Evolutionary conservation across 768 basidiomycete genomes (phyloP).

Genomic region (Omphalotus guepiniiformis): DNA sequence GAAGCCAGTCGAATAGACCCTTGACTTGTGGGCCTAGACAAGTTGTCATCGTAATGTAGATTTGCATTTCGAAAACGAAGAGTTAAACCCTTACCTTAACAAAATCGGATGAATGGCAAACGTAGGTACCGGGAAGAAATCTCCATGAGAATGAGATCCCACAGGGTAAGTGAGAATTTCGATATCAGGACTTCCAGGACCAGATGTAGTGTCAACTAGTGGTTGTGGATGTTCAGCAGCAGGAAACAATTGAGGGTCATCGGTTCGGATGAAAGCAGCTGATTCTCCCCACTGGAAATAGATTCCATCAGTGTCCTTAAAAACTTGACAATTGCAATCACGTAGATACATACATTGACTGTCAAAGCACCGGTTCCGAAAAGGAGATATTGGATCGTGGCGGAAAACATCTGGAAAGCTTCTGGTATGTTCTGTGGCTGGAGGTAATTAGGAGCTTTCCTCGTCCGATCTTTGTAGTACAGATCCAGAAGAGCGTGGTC

Average conservation of each 20-base stretch:
- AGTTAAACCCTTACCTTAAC: constrained; percentile 24
- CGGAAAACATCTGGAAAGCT: constrained; percentile 26
- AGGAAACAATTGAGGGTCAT: constrained; percentile 44
- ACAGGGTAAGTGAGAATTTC: constrained; percentile 38
- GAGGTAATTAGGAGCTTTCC: constrained; percentile 38
- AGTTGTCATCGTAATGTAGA: too few species aligned
- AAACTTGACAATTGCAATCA: too few species aligned
- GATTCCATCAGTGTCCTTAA: background rate
- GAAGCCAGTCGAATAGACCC: constrained; percentile 34
- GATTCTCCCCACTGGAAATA: constrained; percentile 38
- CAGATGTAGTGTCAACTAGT: constrained; percentile 36
- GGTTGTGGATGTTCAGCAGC: constrained; percentile 23
- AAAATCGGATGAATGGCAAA: constrained; percentile 34
- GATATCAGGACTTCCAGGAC: constrained; percentile 35
- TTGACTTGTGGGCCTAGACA: constrained; percentile 33
- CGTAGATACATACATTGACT: constrained; percentile 47
- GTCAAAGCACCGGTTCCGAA: constrained; percentile 40
- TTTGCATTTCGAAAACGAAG: background rate
- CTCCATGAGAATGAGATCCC: constrained; percentile 38
- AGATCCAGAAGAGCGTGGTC: constrained; percentile 62
- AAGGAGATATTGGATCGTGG: constrained; percentile 38
- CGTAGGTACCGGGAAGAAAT: constrained; percentile 33
- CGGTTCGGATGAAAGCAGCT: constrained; percentile 50
- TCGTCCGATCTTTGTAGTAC: constrained; percentile 47
- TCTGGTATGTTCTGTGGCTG: constrained; percentile 22